Evolutionary conservation across 805 yeast species (phyloP), one percentile per base, ranked within the genome.

Genomic region (Pichia occidentalis): DNA sequence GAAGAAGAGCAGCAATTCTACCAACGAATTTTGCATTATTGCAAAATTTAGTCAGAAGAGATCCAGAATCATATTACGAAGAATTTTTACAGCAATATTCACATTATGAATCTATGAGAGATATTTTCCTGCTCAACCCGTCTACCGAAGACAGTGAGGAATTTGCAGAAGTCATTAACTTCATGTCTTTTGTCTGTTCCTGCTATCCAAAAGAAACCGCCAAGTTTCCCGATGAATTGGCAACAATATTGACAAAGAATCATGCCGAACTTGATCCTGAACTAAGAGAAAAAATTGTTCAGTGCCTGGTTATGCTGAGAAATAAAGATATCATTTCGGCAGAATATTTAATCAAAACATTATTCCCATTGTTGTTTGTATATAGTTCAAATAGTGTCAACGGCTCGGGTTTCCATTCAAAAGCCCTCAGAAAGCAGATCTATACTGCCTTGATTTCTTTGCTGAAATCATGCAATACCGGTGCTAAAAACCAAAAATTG

Each of bases 11-110:
- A 20, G 96, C 97, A 32, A 72, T 88, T 40, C 67, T 90, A 56
- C 97, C 97, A 9, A 84, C 87, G 14, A 92, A 92, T 61, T 83
- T 92, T 56, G 88, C 94, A 26, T 66, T 90, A 45, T 64, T 92
- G 43, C 98, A 92, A 64, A 92, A 92, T 59, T 70, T 92, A 47
- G 95, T 92, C 8, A 81, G 88, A 50, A 72, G 97, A 52, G 98
- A 92, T 59, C 97, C 98, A 2, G 83, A 75, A 50, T 88, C 97
- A 0, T 92, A 92, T 58, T 77, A 77, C 43, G 98, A 92, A 61
- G 99, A 92, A 60, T 92, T 92, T 60, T 60, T 82, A 27, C 92
- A 87, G 52, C 98, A 92, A 57, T 86, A 81, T 57, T 75, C 92
- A 36, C 97, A 92, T 59, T 92, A 92, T 61, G 87, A 82, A 56